Evolutionary conservation across 2,329 filamentous ascomycete species (phyloP), one percentile per base, ranked within the genome.

Genomic region (Alternaria infectoria): DNA sequence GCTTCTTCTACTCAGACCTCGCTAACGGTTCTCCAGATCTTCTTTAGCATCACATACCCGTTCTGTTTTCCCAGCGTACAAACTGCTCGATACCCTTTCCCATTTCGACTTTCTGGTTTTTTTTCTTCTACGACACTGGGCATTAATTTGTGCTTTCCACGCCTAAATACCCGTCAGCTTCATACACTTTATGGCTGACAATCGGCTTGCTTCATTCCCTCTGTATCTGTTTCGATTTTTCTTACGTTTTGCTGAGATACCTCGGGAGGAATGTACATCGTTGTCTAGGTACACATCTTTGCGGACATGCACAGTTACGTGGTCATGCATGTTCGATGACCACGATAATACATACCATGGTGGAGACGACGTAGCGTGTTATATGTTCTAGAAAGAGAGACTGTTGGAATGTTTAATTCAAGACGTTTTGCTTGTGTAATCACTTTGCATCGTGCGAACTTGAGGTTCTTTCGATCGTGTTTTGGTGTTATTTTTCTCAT

Each of bases 1-100:
- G 17, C 3, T 21, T 23, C 25, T 8, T 6, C 10, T 30, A 3
- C 11, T 12, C 2, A 12, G 28, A 5, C 7, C 13, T 13, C 4
- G 60, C 57, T 64, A 26, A 66, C 46, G n/a, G 11, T 19, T 21
- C 17, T 1, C 15, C 32, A 69, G 67, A 61, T 62, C 57, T 25
- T 32, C 47, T 64, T 63, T 59, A 51, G 55, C 56, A 52, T 54
- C 51, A 59, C 44, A 66, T 57, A 67, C 59, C 70, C 61, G 40
- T 30, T 61, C 65, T 67, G 58, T 59, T 69, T 72, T 68, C 59
- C 62, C 61, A 69, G 64, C 68, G 64, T 69, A 65, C 55, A 68
- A 70, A 66, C 64, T 71, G 64, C 68, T 69, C 70, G 74, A 77
- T 77, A 77, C 76, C 76, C 76, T 57, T 64, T 72, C 61, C 74